Percentiles rank a stretch among this genome's conserved stretches.
Evolutionary conservation across 192 early-diverging fungal genomes (phyloP).

Genomic region (Entomortierella chlamydospora): DNA sequence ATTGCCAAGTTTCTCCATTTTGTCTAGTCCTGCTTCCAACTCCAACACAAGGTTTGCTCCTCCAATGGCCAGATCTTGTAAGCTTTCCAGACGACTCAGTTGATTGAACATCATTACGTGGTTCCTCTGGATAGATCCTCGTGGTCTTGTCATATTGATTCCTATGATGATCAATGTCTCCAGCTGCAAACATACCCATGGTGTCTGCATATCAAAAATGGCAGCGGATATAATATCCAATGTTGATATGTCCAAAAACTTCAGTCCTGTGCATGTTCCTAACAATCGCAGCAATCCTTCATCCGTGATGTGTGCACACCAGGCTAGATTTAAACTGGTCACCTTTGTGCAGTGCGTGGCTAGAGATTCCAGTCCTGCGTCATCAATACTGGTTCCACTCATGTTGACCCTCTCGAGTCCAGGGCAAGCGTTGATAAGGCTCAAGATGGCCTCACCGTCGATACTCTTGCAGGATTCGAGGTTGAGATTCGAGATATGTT

Average conservation of each 20-base stretch:
- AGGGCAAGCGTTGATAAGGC: slow-evolving; percentile 15
- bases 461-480: slow-evolving; percentile 46
- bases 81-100: slow-evolving; percentile 24
- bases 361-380: slow-evolving; percentile 19
- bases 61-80: slow-evolving; percentile 42
- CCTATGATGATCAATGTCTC: slow-evolving; percentile 40
- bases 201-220: slow-evolving; percentile 17
- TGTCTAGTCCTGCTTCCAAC: slow-evolving; percentile 27
- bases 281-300: slow-evolving; percentile 16
- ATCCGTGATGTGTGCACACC: slow-evolving; percentile 33
- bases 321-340: slow-evolving; percentile 27
- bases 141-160: slow-evolving; percentile 34
- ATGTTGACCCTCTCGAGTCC: slow-evolving; percentile 40
- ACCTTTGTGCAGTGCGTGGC: slow-evolving; percentile 17
- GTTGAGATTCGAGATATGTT: slow-evolving; percentile 20
- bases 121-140: not conserved
- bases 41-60: slow-evolving; percentile 21
- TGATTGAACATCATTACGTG: slow-evolving; percentile 43
- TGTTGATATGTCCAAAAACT: slow-evolving; percentile 33
- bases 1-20: slow-evolving; percentile 16
- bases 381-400: slow-evolving; percentile 23
- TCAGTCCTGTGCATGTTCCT: not conserved
- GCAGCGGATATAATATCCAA: slow-evolving; percentile 8
- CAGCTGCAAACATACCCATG: slow-evolving; percentile 27
- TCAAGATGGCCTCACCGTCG: slow-evolving; percentile 1